Percentiles rank a stretch among this genome's conserved stretches.
Evolutionary conservation across 306 rosid genomes (phyloP).

Genomic region (Castanospermum australe): DNA sequence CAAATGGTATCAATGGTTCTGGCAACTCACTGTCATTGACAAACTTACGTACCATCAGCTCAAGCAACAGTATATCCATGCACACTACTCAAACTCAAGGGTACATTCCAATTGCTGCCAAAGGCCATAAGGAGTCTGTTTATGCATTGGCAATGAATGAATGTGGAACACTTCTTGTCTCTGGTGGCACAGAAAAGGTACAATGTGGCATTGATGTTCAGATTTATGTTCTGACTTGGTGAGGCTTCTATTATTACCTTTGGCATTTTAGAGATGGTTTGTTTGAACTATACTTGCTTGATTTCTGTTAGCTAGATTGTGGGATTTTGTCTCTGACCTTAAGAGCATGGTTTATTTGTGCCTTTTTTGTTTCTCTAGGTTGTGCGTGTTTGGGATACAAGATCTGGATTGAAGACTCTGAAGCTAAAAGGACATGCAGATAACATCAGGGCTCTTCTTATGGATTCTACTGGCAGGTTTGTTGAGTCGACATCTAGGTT

Average conservation of each 20-base stretch:
- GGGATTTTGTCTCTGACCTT: conserved; percentile 3
- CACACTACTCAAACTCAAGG: conserved; percentile 82
- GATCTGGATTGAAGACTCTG: conserved; percentile 94
- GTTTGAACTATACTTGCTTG: conserved; percentile 10
- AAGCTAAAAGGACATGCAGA: conserved; percentile 95
- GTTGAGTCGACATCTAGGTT: conserved; percentile 31
- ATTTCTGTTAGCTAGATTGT: background rate
- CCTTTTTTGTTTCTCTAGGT: conserved; percentile 52
- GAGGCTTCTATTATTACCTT: conserved; percentile 10
- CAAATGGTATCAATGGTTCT: conserved; percentile 75
- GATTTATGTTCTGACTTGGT: conserved; percentile 14
- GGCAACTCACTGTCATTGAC: conserved; percentile 66
- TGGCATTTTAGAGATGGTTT: background rate
- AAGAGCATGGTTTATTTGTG: conserved; percentile 11
- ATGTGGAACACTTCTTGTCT: conserved; percentile 85
- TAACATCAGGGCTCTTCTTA: conserved; percentile 88
- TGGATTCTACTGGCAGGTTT: conserved; percentile 96
- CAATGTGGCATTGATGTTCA: conserved; percentile 27
- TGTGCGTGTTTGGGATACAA: conserved; percentile 97
- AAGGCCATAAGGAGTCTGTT: conserved; percentile 99
- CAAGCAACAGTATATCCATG: conserved; percentile 72
- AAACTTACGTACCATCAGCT: conserved; percentile 76
- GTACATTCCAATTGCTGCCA: conserved; percentile 82
- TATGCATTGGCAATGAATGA: conserved; percentile 96
- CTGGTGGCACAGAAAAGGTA: conserved; percentile 99